Percentiles rank a stretch among this genome's conserved stretches.
Conservation (phyloP, 805 yeast genomes). For the Candida berthetii region DNA sequence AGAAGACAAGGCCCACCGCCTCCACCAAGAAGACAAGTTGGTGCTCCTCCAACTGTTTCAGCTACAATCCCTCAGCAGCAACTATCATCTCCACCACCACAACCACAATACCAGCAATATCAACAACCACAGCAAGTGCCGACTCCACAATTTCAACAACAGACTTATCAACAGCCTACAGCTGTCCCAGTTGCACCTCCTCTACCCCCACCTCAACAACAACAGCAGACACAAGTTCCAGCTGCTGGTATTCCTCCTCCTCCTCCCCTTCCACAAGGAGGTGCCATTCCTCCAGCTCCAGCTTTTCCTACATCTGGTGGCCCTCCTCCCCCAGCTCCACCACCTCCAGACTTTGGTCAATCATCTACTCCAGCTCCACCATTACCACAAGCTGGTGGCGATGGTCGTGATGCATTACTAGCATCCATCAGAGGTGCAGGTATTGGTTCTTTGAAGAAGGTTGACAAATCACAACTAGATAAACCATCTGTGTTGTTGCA, state of each 20-base stretch:
- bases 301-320: conserved; percentile 26
- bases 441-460: conserved; percentile 59
- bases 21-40: conserved; percentile 11
- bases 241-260: conserved; percentile 5
- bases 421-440: conserved; percentile 83
- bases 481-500: conserved; percentile 67
- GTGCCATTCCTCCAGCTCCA: conserved; percentile 22
- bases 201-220: conserved; percentile 15
- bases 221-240: conserved; percentile 21
- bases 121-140: conserved; percentile 14
- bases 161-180: conserved; percentile 15
- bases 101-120: conserved; percentile 9
- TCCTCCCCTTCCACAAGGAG: conserved; percentile 17
- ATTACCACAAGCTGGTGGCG: conserved; percentile 31
- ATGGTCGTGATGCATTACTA: conserved; percentile 71
- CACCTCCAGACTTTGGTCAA: conserved; percentile 18
- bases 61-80: conserved; percentile 4
- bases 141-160: conserved; percentile 12
- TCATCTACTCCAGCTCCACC: conserved; percentile 25
- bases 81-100: conserved; percentile 14
- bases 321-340: conserved; percentile 20
- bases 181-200: conserved; percentile 15
- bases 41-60: too few species aligned
- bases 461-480: conserved; percentile 80
- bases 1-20: conserved; percentile 14